Base-by-base conservation (phyloP, 139 green algal species). In the Tetradesmus obliquus region DNA sequence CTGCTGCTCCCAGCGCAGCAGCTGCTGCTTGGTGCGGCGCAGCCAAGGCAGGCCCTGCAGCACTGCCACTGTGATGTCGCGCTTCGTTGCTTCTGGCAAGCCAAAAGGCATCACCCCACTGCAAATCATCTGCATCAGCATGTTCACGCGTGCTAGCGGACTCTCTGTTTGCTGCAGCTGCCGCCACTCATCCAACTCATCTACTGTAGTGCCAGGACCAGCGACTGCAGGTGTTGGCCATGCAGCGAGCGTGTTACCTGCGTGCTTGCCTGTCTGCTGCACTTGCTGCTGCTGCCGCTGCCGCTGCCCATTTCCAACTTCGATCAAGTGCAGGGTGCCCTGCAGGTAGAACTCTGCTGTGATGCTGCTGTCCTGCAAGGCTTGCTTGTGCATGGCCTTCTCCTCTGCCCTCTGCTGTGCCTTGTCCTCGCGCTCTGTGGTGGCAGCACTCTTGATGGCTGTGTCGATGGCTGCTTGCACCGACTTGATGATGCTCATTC, bases 301-400 rank as follows among this genome's bases (percentile, higher is more conserved):
- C 57, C 6, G 66, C 66, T 76, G 66, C 66, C 17, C 15, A 10
- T 76, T 19, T 24, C 17, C 17, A 24, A 76, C 66, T 24, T 76
- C 17, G 66, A 76, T 76, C 3, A 76, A 19, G 66, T 76, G 66
- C 66, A 76, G 66, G 17, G 12, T n/a, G 66, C 66, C 66, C 17
- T 24, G 66, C 66, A 76, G 66, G 66, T 76, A 76, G 66, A 76
- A 76, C 66, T 76, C 66, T 76, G 66, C 15, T 6, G 66, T 76
- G 66, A 76, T 76, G 66, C 66, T 76, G 66, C 66, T 76, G 66
- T 76, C 66, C 66, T 76, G 66, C 66, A 76, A 76, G 66, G 66
- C 66, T 19, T 76, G 66, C 66, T 76, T 76, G 66, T 76, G 15
- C 66, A 76, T 76, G 66, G 66, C 66, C 66, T 76, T 76, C 66